Base-by-base conservation (phyloP, 225 moss, liverwort and hornwort species). In the Straminergon stramineum region DNA sequence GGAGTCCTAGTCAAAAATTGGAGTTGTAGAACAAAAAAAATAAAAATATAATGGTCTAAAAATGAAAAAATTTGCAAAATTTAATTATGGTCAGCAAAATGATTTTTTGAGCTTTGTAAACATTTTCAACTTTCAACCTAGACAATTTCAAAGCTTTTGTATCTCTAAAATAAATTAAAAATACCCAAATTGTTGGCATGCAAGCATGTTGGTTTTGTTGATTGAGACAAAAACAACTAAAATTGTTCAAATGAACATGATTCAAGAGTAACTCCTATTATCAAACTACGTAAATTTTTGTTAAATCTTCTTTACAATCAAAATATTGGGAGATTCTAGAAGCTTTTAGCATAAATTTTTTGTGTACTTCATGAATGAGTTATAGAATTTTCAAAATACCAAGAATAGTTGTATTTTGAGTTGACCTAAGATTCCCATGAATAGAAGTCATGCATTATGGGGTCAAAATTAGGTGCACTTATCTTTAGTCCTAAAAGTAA, bases 381-480 rank as follows among this genome's bases (percentile, higher is more conserved):
- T 26, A 21, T n/a, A 56, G 10, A 52, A 23, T 4, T 37, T 56
- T 24, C 4, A 56, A 37, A 56, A 56, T 56, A 37, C 4, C 7
- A 56, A 26, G 10, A 37, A 22, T 23, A 56, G 7, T 6, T 23
- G 3, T 26, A 37, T 13, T 13, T 17, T 6, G 26, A 57, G 57
- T 57, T 16, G 26, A 26, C 1, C 6, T 6, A 57, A 57, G 37
- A n/a, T 26, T 79, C 26, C 52, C 5, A 76, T n/a, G 3, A 79
- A 79, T 37, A 17, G 57, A 79, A 1, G 32, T 32, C 0, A 0
- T 52, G 13, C 32, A 43, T 28, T 43, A 6, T 17, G 45, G 6
- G 53, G 14, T 5, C 0, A 1, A n/a, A 79, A 57, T 17, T 57
- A 27, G 7, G 1, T 27, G 11, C 0, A 35, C 0, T n/a, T n/a